A percentile compares a stretch with the other conserved stretches of the same genome.
Conservation (phyloP, 2,329 filamentous ascomycete species). For the Dendryphion nanum region DNA sequence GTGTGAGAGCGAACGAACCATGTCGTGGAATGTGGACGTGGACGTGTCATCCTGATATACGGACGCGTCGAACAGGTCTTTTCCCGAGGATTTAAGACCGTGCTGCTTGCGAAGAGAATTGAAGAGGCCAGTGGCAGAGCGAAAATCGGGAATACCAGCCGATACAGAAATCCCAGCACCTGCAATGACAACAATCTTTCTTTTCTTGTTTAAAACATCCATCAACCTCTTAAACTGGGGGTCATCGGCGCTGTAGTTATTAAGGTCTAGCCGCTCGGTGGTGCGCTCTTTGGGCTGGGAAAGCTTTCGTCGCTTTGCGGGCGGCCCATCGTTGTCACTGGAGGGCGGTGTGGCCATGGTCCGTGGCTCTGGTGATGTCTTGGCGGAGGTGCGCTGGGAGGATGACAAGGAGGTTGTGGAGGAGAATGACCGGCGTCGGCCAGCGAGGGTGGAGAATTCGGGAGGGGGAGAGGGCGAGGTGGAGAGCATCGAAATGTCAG, state of each 20-base stretch:
- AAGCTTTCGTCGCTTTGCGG: constrained; percentile 71
- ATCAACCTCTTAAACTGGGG: constrained; percentile 68
- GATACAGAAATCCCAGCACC: constrained; percentile 97
- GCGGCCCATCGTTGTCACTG: constrained; percentile 63
- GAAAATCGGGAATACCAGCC: constrained; percentile 95
- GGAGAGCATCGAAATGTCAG: constrained; percentile 27
- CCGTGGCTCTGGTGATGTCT: constrained; percentile 47
- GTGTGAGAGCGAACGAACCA: constrained; percentile 86
- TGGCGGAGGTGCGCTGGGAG: constrained; percentile 47
- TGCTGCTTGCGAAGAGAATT: constrained; percentile 80
- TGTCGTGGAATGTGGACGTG: constrained; percentile 89
- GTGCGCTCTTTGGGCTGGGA: constrained; percentile 62
- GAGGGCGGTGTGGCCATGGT: constrained; percentile 43
- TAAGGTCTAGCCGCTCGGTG: constrained; percentile 78
- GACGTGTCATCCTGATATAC: constrained; percentile 91
- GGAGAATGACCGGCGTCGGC: too few relatives aligned
- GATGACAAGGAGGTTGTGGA: constrained; percentile 37
- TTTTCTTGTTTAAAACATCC: constrained; percentile 76
- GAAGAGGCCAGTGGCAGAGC: constrained; percentile 87
- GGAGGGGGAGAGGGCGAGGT: constrained; percentile 34
- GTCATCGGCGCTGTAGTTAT: constrained; percentile 56
- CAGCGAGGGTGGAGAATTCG: constrained; percentile 10
- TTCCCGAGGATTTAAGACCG: constrained; percentile 88
- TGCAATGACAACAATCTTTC: constrained; percentile 95
- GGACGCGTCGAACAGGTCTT: constrained; percentile 94